phyloP scores from a whole-genome alignment of 176 grass and related monocot genomes.

The Themeda triandra region DNA sequence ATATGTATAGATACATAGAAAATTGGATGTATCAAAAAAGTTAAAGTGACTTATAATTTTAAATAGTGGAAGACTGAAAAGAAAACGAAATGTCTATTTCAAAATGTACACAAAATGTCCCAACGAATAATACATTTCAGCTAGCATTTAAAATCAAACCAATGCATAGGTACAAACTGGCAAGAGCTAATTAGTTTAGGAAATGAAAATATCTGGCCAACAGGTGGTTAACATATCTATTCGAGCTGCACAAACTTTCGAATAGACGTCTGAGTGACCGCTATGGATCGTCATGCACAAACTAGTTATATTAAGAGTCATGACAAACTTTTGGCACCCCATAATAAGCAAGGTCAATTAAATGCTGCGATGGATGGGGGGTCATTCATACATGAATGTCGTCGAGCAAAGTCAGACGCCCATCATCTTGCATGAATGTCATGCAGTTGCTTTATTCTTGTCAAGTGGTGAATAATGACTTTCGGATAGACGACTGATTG shows the following conservation, averaged over 20 bases:
- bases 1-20: too few relatives aligned
- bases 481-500: background rate
- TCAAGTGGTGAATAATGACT: background rate
- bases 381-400: background rate
- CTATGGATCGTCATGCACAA: background rate
- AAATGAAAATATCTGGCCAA: slow-evolving; percentile 12
- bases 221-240: background rate
- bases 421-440: background rate
- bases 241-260: background rate
- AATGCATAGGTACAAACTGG: background rate
- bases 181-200: background rate
- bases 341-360: background rate
- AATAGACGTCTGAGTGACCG: background rate
- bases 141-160: background rate
- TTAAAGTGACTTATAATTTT: too few relatives aligned
- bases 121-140: background rate
- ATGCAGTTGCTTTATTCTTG: background rate
- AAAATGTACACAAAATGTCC: background rate
- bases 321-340: background rate
- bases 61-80: too few relatives aligned
- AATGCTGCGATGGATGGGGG: background rate
- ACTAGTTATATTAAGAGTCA: too few relatives aligned
- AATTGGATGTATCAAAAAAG: too few relatives aligned
- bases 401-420: background rate
- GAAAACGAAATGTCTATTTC: background rate